Conservation (phyloP, 1,139 yeast species). For the Kurtzmaniella quercitrusa region DNA sequence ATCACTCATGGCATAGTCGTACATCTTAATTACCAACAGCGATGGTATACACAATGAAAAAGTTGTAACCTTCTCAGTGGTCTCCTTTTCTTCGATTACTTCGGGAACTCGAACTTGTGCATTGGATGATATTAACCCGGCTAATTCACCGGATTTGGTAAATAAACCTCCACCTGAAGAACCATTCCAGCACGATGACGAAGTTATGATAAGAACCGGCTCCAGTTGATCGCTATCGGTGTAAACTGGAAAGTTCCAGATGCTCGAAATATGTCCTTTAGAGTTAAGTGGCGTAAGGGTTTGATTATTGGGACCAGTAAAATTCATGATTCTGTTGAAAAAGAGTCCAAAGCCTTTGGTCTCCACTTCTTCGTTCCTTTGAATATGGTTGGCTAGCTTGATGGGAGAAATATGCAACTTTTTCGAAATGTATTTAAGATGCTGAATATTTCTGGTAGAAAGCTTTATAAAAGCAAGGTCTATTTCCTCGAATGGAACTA, state of each 20-base stretch:
- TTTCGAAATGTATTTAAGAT: conserved; percentile 3
- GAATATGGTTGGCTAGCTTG: conserved; percentile 7
- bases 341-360: conserved; percentile 61
- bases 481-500: conserved; percentile 26
- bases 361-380: conserved; percentile 32
- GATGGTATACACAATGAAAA: conserved; percentile 29
- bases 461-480: conserved; percentile 37
- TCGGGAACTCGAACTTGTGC: conserved; percentile 36
- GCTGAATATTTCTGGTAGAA: conserved; percentile 11
- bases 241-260: conserved; percentile 13
- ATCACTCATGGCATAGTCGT: conserved; percentile 6
- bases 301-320: conserved; percentile 7
- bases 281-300: conserved; percentile 39
- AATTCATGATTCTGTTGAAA: conserved; percentile 14
- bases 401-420: background rate
- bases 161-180: conserved; percentile 71
- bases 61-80: conserved; percentile 24
- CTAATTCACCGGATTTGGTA: conserved; percentile 25
- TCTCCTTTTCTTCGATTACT: conserved; percentile 6
- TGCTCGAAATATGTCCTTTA: conserved; percentile 39
- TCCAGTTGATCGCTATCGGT: conserved; percentile 7
- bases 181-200: conserved; percentile 74
- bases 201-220: conserved; percentile 44
- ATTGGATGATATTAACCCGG: conserved; percentile 64
- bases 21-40: conserved; percentile 21